Evolutionary conservation across 2,329 filamentous ascomycete genomes (phyloP).

Genomic region (Chaetomiaceae sp.): DNA sequence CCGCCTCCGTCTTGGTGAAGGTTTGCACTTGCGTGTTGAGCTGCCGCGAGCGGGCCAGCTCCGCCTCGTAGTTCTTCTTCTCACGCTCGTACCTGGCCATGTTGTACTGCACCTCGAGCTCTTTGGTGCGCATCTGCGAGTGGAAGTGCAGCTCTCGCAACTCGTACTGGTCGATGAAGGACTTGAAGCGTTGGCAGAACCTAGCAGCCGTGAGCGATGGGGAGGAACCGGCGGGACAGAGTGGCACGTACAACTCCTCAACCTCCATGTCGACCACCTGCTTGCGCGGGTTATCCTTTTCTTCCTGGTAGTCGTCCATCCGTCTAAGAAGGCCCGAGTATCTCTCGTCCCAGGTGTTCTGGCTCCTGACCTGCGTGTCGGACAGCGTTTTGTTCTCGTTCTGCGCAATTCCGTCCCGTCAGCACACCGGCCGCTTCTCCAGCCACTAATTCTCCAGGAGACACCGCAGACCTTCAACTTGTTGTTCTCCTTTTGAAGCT

Average conservation of each 20-base stretch:
- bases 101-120: conserved; percentile 90
- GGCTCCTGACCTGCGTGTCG: conserved; percentile 76
- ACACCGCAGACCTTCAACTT: conserved; percentile 70
- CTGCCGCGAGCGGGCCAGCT: conserved; percentile 72
- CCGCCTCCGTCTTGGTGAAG: conserved; percentile 92
- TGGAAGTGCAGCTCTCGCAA: conserved; percentile 91
- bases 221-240: not conserved
- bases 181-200: conserved; percentile 83
- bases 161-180: conserved; percentile 94
- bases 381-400: conserved; percentile 91
- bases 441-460: not conserved
- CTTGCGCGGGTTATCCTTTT: conserved; percentile 76
- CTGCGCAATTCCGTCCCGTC: conserved; percentile 37
- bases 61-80: conserved; percentile 78
- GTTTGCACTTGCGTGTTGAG: conserved; percentile 88
- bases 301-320: conserved; percentile 80
- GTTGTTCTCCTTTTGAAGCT: conserved; percentile 95
- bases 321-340: conserved; percentile 75
- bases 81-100: conserved; percentile 84
- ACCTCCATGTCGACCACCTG: conserved; percentile 78
- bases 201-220: conserved; percentile 46
- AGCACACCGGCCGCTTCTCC: conserved; percentile 4
- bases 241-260: conserved; percentile 69
- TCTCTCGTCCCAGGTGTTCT: conserved; percentile 77
- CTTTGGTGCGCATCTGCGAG: conserved; percentile 84